Percentiles rank a stretch among this genome's conserved stretches.
These are phyloP conservation scores for Colletotrichum tropicicola DNA, from an alignment of 2,329 filamentous ascomycete genomes.

Conservation along the genomic window DNA sequence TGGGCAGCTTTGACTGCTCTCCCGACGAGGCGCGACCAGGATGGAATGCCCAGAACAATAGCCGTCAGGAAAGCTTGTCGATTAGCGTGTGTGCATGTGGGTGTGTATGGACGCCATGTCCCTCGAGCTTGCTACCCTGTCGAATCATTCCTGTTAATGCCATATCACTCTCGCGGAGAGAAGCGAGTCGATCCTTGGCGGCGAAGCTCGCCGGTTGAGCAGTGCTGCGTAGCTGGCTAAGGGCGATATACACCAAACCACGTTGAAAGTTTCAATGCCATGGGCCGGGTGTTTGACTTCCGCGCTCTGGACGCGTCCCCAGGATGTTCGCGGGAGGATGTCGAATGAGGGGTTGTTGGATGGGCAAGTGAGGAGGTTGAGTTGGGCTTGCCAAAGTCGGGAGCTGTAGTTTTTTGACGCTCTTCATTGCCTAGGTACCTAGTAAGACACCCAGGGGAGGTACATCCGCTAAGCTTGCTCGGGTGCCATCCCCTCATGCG, in stretches of 20 bases:
- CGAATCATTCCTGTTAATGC: not conserved
- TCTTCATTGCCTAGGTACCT: too few species aligned
- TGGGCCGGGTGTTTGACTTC: conserved; percentile 25
- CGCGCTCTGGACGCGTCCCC: conserved; percentile 19
- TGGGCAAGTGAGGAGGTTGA: not conserved
- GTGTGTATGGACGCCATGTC: too few species aligned
- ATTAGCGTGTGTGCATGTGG: too few species aligned
- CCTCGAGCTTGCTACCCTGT: too few species aligned
- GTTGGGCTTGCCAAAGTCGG: not conserved
- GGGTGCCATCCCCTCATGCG: not conserved
- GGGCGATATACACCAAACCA: not conserved
- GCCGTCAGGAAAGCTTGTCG: not conserved
- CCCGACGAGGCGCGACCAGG: not conserved
- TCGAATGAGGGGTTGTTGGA: not conserved
- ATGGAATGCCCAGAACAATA: not conserved
- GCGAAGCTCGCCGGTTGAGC: not conserved
- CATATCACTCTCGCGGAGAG: not conserved
- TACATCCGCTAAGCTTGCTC: too few species aligned
- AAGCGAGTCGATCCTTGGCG: not conserved
- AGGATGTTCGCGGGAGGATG: not conserved
- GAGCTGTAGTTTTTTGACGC: conserved; percentile 6
- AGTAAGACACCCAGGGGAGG: too few species aligned
- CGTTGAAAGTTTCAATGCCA: conserved; percentile 24
- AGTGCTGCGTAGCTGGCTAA: not conserved
- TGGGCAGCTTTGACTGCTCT: not conserved